Evolutionary conservation across 1,284 basidiomycete genomes (phyloP), one percentile per base, ranked within the genome.

Genomic region (Irpex sp.): DNA sequence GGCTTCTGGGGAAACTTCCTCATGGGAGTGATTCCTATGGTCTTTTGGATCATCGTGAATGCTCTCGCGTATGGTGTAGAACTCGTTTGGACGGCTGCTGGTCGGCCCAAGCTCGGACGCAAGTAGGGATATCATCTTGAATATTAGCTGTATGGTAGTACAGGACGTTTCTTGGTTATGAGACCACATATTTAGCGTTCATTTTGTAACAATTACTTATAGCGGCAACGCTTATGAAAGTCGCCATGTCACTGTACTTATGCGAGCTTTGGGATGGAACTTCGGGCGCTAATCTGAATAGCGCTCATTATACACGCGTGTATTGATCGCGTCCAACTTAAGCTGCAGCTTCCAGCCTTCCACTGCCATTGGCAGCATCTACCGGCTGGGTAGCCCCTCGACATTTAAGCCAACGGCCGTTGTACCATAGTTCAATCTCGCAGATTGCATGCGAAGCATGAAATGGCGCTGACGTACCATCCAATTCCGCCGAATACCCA

Each of bases 11-110:
- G 86, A 0, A 88, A 88, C 67, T 61, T 87, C 4, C 71, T 82
- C 58, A 87, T 88, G 85, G 86, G 84, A 4, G 67, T 84, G 14
- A 78, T 85, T 19, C 82, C 82, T 0, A 83, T 84, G 80, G 66
- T 77, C 5, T 79, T 79, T 65, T 81, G 80, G 21, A 9, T 58
- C 21, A 16, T 39, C n/a, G 4, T 58, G 2, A 58, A 58, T 49
- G 19, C 14, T 19, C 42, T 49, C 19, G 57, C 57, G 12, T 49
- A 28, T 18, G 57, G 21, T 8, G 10, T 23, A 4, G 57, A 58
- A 14, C 19, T 33, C 7, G 16, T 49, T 28, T 58, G 57, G 57
- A 35, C 33, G 21, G 52, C 52, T 8, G 33, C 23, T 18, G 52
- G 52, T 18, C 14, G 52, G 33, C 52, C 52, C 39, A 28, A 28